Conservation (phyloP, 768 basidiomycete genomes). For the Holtermannia corniformis region DNA sequence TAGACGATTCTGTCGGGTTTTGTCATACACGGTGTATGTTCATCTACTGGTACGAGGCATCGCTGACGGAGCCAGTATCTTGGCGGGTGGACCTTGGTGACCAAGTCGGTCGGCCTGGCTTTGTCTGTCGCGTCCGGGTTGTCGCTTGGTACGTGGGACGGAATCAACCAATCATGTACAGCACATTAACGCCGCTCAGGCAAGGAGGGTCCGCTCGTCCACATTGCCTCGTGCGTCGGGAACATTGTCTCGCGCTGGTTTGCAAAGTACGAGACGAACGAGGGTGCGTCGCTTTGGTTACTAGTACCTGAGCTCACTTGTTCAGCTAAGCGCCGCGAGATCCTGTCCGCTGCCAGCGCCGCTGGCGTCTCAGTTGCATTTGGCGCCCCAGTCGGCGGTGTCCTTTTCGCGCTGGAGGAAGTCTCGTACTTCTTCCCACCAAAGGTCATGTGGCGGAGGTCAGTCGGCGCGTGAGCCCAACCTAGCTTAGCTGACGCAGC, state of each 20-base stretch:
- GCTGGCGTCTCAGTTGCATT: constrained; percentile 94
- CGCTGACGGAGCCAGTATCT: constrained; percentile 51
- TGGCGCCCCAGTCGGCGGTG: constrained; percentile 75
- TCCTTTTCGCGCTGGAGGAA: constrained; percentile 64
- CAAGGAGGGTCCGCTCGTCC: constrained; percentile 84
- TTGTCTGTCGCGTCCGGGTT: constrained; percentile 88
- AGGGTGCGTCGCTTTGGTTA: constrained; percentile 50
- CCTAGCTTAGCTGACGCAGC: not conserved
- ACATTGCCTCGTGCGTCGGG: constrained; percentile 83
- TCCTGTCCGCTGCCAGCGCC: constrained; percentile 89
- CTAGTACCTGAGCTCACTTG: constrained; percentile 3
- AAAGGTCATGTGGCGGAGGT: constrained; percentile 93
- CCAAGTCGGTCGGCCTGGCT: constrained; percentile 79
- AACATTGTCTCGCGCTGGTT: constrained; percentile 84
- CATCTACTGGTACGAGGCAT: not conserved
- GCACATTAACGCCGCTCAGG: constrained; percentile 42
- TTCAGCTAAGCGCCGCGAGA: constrained; percentile 75
- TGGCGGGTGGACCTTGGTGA: constrained; percentile 76
- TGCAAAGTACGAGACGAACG: constrained; percentile 86
- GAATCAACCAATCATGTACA: not conserved
- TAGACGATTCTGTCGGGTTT: constrained; percentile 52
- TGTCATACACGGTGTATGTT: constrained; percentile 68
- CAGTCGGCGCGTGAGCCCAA: constrained; percentile 15
- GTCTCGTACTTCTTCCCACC: constrained; percentile 95
- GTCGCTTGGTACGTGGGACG: constrained; percentile 55